These are phyloP conservation scores for Chalciporus piperatus DNA, from an alignment of 768 basidiomycete genomes.

Conservation along the genomic window DNA sequence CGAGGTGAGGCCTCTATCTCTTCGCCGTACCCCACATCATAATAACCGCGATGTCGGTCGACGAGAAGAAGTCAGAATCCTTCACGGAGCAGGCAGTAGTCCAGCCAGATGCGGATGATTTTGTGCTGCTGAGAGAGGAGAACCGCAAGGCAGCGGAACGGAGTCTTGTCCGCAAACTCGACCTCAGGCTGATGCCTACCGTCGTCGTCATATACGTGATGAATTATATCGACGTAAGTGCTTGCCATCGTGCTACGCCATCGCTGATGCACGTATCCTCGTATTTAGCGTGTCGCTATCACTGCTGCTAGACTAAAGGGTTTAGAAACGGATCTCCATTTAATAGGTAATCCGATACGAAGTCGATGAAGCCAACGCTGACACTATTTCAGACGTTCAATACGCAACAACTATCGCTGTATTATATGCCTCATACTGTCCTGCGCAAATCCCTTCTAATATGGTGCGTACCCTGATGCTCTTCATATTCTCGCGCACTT, in stretches of 20 bases:
- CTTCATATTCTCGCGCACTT: neutral
- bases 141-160: slow-evolving; percentile 20
- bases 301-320: slow-evolving; percentile 40
- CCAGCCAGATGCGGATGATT: slow-evolving; percentile 5
- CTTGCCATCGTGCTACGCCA: neutral
- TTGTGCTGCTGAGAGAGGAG: slow-evolving; percentile 7
- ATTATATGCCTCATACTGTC: slow-evolving; percentile 58
- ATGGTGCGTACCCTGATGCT: slow-evolving; percentile 40
- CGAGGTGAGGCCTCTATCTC: neutral
- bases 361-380: neutral
- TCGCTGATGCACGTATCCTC: neutral
- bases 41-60: slow-evolving; percentile 4
- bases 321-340: slow-evolving; percentile 36
- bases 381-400: slow-evolving; percentile 40
- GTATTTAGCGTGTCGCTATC: slow-evolving; percentile 35
- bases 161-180: slow-evolving; percentile 25
- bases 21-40: neutral
- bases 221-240: slow-evolving; percentile 28
- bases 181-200: slow-evolving; percentile 28
- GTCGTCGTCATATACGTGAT: slow-evolving; percentile 23
- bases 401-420: slow-evolving; percentile 52
- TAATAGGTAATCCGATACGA: slow-evolving; percentile 23
- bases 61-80: slow-evolving; percentile 10
- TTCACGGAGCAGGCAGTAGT: slow-evolving; percentile 3
- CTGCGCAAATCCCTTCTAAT: slow-evolving; percentile 65